These are phyloP conservation scores for Phytophthora capsici DNA, from an alignment of 352 stramenopile genomes.

Conservation along the genomic window DNA sequence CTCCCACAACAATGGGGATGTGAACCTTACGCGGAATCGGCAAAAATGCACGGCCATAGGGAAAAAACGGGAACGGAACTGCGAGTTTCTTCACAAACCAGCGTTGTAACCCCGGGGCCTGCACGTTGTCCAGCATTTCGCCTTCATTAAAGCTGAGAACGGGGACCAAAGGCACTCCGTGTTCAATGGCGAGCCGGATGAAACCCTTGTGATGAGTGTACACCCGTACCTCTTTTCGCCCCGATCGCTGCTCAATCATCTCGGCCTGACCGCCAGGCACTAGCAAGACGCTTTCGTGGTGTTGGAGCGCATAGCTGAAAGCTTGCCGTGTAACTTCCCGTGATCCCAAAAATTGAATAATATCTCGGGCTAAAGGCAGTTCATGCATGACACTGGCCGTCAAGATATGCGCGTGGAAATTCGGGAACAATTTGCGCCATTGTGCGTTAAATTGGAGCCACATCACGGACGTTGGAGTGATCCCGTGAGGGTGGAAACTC, in stretches of 20 bases:
- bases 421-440: constrained; percentile 65
- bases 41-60: constrained; percentile 61
- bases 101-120: constrained; percentile 57
- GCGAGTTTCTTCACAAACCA: constrained; percentile 76
- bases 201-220: constrained; percentile 79
- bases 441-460: constrained; percentile 73
- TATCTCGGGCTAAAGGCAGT: constrained; percentile 65
- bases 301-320: constrained; percentile 48
- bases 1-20: constrained; percentile 64
- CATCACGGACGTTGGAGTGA: constrained; percentile 67
- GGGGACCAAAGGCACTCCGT: constrained; percentile 67
- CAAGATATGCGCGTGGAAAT: constrained; percentile 63
- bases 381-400: constrained; percentile 74
- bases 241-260: constrained; percentile 72
- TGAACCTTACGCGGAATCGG: constrained; percentile 64
- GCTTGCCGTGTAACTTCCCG: constrained; percentile 70
- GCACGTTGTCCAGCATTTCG: constrained; percentile 79
- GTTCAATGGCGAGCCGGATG: constrained; percentile 72
- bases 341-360: constrained; percentile 69
- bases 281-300: constrained; percentile 66
- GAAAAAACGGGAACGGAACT: constrained; percentile 76
- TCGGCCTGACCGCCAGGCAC: constrained; percentile 79
- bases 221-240: constrained; percentile 58
- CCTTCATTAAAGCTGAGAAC: constrained; percentile 81
- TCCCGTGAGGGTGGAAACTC: constrained; percentile 76